Conservation (phyloP, 257 asterid species). For the Orobanche coerulescens region DNA sequence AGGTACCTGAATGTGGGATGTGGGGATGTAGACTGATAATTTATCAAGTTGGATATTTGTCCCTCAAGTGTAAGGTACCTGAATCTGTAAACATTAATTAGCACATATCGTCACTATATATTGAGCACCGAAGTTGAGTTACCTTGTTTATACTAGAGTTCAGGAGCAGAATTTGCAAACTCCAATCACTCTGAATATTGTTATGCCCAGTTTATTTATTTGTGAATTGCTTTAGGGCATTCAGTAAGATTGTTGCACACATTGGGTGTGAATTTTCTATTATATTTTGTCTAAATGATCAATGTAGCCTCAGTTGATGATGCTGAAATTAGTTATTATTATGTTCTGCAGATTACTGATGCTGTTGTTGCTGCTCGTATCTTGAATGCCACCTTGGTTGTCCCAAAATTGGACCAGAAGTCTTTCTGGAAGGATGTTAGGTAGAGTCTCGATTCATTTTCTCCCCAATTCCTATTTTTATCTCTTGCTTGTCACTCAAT, state of each 20-base stretch:
- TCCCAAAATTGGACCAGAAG: slow-evolving; percentile 78
- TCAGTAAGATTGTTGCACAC: background rate
- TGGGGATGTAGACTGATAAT: background rate
- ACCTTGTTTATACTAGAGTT: background rate
- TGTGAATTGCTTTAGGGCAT: slow-evolving; percentile 7
- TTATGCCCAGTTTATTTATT: background rate
- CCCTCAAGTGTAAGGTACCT: background rate
- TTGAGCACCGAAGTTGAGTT: slow-evolving; percentile 5
- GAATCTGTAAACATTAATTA: background rate
- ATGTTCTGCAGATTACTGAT: slow-evolving; percentile 66
- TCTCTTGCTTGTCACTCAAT: slow-evolving; percentile 17
- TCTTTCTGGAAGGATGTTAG: slow-evolving; percentile 98
- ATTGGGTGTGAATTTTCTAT: background rate
- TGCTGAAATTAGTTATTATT: slow-evolving; percentile 15
- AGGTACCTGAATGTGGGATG: background rate
- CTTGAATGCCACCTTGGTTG: slow-evolving; percentile 88
- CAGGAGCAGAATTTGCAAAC: slow-evolving; percentile 15
- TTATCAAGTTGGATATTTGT: background rate
- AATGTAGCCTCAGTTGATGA: background rate
- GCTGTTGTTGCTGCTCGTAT: slow-evolving; percentile 99
- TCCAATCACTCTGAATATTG: background rate
- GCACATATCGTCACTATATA: slow-evolving; percentile 4
- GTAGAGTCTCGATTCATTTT: slow-evolving; percentile 29
- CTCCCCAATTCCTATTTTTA: background rate
- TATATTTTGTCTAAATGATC: background rate